Base-by-base conservation (phyloP, 768 basidiomycete species). In the Psilocybe cyanescens region DNA sequence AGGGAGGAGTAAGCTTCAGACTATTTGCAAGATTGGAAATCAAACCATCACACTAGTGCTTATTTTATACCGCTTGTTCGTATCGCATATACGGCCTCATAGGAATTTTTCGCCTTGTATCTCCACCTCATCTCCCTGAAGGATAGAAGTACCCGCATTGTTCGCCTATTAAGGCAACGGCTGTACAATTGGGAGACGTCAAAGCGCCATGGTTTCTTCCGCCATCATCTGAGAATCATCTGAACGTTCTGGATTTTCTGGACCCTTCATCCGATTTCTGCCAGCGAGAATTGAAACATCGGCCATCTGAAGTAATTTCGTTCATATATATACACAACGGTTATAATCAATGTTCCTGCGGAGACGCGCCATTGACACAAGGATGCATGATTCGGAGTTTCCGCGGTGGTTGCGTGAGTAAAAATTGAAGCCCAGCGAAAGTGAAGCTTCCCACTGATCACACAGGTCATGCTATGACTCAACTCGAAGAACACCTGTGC, bases 331-430 rank as follows among this genome's bases (percentile, higher is more conserved):
- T 39, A 35, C 33, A 35, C 33, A 35, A 7, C 33, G 33, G 33
- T 11, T 3, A 17, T 48, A n/a, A 58, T 48, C 8, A 35, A 49
- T 58, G 11, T 24, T 19, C 29, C 50, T 31, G 58, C 30, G 28
- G 39, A 53, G 46, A 47, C 31, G 57, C 56, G 61, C 55, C 57
- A 55, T 46, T 50, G 46, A 37, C 31, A 35, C 31, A 41, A 45
- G 31, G 33, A 51, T 30, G 3, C 31, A 14, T 31, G 16, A 12
- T n/a, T 53, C 45, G 51, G 46, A 29, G 24, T 62, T 69, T 68
- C 64, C 68, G 67, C 69, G 66, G 65, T 64, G 47, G 37, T 24
- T 61, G 56, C 67, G 69, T 69, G 69, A 59, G 69, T 72, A 60
- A 49, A 55, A 53, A 16, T 28, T 35, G 29, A 37, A 48, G 44